Evolutionary conservation across 208 protist species (phyloP), one percentile per base, ranked within the genome.

Genomic region (Jaenimonas drosophilae): DNA sequence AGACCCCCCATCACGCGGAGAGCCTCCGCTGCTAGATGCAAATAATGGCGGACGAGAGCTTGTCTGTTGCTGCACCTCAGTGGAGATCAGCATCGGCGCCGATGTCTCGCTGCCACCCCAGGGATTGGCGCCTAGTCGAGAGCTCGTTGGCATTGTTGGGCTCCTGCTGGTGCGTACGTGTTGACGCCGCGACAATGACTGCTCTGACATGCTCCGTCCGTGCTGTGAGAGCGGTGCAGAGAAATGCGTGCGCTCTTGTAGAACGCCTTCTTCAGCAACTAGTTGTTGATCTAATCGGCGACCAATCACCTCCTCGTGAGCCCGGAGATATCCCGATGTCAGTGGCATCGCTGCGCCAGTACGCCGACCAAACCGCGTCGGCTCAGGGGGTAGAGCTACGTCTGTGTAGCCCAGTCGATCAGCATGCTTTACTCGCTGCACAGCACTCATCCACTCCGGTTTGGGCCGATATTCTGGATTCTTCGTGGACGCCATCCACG

Each of bases 371-470:
- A 72, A 45, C 52, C 40, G 63, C 41, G 56, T 76, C 57, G 71
- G 57, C 32, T 83, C 69, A 42, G 67, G 56, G 6, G 75, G 75
- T 1, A 84, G 59, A 6, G 64, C 59, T 1, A 63, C 53, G 33
- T 64, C 52, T 45, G 52, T 56, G 14, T 43, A 9, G 5, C 45
- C 48, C 16, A 26, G 24, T 14, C 31, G 11, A 27, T 56, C 41
- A 29, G 59, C 46, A 36, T 7, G 47, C 32, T 65, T 67, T 39
- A 70, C 21, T 11, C 75, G 63, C 58, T 84, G 70, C 11, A 68
- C 70, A 33, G 75, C 75, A 27, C 32, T 68, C 43, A 77, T 31
- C 71, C 75, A 79, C 38, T 59, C 53, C 14, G 74, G 73, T 46
- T 47, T 49, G 36, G 31, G n/a, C n/a, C n/a, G n/a, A n/a, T n/a